phyloP scores from a whole-genome alignment of 169 alveolate genomes.

The Eimeria acervulina region DNA sequence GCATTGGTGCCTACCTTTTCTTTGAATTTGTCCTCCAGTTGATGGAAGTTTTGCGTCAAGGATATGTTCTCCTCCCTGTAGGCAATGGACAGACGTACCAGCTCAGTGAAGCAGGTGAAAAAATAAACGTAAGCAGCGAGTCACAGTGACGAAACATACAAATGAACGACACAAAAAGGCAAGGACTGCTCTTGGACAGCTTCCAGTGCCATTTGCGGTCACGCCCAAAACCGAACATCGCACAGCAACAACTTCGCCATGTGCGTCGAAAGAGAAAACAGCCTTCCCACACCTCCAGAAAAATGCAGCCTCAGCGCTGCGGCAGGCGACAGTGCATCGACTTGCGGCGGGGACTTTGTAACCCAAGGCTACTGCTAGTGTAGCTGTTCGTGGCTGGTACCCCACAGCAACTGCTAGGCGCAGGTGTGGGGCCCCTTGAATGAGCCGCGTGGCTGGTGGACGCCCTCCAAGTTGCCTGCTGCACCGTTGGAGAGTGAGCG shows the following conservation, averaged over 20 bases:
- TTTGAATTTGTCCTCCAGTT: conserved; percentile 75
- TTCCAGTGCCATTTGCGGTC: not conserved
- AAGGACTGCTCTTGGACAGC: not conserved
- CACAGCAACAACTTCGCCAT: not conserved
- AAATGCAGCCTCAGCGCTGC: not conserved
- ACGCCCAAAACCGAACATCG: not conserved
- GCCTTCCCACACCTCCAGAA: not conserved
- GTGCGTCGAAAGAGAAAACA: not conserved
- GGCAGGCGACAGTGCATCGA: not conserved
- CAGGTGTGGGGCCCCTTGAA: not conserved
- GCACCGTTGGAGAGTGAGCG: not conserved
- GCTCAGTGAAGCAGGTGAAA: not conserved
- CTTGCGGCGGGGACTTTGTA: not conserved
- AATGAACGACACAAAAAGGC: not conserved
- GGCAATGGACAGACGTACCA: not conserved
- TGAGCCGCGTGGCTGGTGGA: not conserved
- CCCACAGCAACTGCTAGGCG: not conserved
- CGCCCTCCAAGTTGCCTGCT: not conserved
- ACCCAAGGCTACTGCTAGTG: not conserved
- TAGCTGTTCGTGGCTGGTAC: not conserved
- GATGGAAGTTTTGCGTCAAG: conserved; percentile 74
- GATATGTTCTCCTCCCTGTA: conserved; percentile 79
- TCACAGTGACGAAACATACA: not conserved
- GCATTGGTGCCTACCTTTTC: conserved; percentile 36
- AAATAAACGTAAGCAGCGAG: not conserved